phyloP scores from a whole-genome alignment of 768 basidiomycete genomes.

The Peribolospora kevripleyi region DNA sequence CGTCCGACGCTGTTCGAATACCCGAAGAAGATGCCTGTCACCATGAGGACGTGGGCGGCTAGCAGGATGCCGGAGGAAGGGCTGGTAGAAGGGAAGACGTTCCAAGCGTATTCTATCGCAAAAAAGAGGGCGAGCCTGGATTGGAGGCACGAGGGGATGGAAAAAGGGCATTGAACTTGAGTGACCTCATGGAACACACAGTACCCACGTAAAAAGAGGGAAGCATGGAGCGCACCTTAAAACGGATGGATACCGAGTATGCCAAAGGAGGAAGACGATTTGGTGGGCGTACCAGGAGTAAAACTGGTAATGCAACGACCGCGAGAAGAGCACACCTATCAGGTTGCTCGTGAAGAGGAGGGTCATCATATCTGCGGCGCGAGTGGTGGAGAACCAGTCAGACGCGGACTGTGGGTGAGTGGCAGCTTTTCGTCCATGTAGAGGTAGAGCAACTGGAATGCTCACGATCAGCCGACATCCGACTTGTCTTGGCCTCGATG shows the following conservation, averaged over 20 bases:
- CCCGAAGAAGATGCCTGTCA: conserved; percentile 25
- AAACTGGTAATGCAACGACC: conserved; percentile 94
- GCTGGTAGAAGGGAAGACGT: conserved; percentile 55
- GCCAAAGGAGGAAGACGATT: conserved; percentile 57
- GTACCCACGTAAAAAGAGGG: not conserved
- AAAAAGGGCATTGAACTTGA: not conserved
- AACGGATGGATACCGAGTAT: conserved; percentile 36
- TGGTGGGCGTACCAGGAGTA: conserved; percentile 93
- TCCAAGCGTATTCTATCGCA: conserved; percentile 65
- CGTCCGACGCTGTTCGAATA: too few relatives aligned
- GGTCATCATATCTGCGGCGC: conserved; percentile 39
- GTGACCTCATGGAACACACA: conserved; percentile 3
- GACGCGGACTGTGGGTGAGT: not conserved
- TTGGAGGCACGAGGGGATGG: not conserved
- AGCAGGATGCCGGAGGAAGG: conserved; percentile 37
- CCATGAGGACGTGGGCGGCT: conserved; percentile 28
- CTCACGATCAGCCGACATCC: conserved; percentile 42
- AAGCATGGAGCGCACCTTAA: conserved; percentile 31
- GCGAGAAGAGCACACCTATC: conserved; percentile 71
- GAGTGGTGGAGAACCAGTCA: conserved; percentile 5
- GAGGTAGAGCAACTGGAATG: conserved; percentile 1
- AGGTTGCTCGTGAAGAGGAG: conserved; percentile 76
- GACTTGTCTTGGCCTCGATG: conserved; percentile 21
- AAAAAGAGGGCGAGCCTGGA: conserved; percentile 35
- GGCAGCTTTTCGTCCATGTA: not conserved